phyloP scores from a whole-genome alignment of 78 protist genomes.

The Cavenderia fasciculata region DNA sequence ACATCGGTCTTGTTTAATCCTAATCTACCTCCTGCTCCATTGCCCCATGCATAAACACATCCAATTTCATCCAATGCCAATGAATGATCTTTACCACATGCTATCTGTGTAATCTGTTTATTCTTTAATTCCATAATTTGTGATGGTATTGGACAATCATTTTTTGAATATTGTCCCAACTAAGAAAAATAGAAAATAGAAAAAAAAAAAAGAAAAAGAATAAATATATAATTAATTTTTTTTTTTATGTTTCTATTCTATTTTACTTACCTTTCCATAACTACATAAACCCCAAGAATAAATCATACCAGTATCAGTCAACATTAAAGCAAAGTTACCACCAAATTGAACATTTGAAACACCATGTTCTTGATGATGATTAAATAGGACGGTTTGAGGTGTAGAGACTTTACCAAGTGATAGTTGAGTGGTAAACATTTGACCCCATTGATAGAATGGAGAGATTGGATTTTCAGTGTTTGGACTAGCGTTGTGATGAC shows the following conservation, averaged over 20 bases:
- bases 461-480: background rate
- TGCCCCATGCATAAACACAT: constrained; percentile 39
- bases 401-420: background rate
- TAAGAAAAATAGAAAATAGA: too few relatives aligned
- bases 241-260: too few relatives aligned
- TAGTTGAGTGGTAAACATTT: background rate
- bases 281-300: constrained; percentile 22
- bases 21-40: constrained; percentile 10
- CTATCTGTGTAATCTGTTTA: constrained; percentile 15
- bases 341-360: constrained; percentile 39
- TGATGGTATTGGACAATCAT: constrained; percentile 30
- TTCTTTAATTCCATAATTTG: background rate
- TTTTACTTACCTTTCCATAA: too few relatives aligned
- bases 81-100: constrained; percentile 41
- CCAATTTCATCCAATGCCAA: background rate
- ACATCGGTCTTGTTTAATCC: background rate
- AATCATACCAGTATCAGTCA: constrained; percentile 47
- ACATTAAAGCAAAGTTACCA: constrained; percentile 16
- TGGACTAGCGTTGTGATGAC: background rate
- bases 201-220: too few relatives aligned
- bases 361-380: background rate
- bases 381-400: constrained; percentile 6
- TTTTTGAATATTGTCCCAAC: constrained; percentile 19
- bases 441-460: constrained; percentile 55
- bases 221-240: too few relatives aligned